phyloP scores from a whole-genome alignment of 2,329 filamentous ascomycete species.

The Ophiostoma montium region DNA sequence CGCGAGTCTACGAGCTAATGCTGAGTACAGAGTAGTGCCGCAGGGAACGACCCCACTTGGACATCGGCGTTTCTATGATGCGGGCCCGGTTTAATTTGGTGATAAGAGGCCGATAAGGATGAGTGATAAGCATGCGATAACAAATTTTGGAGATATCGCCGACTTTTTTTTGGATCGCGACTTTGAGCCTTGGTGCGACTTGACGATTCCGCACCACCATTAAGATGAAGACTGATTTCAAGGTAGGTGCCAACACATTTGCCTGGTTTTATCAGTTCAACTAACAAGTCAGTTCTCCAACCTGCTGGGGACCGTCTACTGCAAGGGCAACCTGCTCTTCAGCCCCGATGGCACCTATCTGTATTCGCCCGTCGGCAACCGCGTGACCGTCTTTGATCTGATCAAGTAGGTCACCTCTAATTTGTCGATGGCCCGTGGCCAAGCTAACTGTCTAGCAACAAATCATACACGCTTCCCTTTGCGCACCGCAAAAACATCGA shows the following conservation, averaged over 20 bases:
- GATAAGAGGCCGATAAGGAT: slow-evolving; percentile 5
- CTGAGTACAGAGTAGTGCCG: not conserved
- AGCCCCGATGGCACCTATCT: slow-evolving; percentile 92
- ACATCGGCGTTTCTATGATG: slow-evolving; percentile 4
- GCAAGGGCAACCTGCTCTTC: slow-evolving; percentile 93
- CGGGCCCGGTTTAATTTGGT: slow-evolving; percentile 6
- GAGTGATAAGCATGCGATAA: slow-evolving; percentile 8
- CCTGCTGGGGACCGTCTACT: slow-evolving; percentile 93
- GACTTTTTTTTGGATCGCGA: slow-evolving; percentile 9
- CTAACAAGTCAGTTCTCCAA: slow-evolving; percentile 70
- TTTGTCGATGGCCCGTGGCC: slow-evolving; percentile 14
- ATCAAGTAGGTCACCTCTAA: slow-evolving; percentile 54
- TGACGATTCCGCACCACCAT: not conserved
- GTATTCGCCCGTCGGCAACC: slow-evolving; percentile 90
- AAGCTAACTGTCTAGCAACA: slow-evolving; percentile 45
- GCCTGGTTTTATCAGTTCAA: not conserved
- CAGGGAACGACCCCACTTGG: not conserved
- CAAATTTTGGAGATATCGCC: slow-evolving; percentile 6
- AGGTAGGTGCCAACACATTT: slow-evolving; percentile 37
- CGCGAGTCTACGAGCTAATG: not conserved
- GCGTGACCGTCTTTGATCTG: slow-evolving; percentile 89
- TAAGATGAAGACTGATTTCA: slow-evolving; percentile 98
- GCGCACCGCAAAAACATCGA: slow-evolving; percentile 89
- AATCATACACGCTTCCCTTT: slow-evolving; percentile 76
- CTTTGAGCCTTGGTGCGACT: not conserved